Evolutionary conservation across 2,329 filamentous ascomycete species (phyloP), one percentile per base, ranked within the genome.

Genomic region (Calonectria pseudoreteaudii): DNA sequence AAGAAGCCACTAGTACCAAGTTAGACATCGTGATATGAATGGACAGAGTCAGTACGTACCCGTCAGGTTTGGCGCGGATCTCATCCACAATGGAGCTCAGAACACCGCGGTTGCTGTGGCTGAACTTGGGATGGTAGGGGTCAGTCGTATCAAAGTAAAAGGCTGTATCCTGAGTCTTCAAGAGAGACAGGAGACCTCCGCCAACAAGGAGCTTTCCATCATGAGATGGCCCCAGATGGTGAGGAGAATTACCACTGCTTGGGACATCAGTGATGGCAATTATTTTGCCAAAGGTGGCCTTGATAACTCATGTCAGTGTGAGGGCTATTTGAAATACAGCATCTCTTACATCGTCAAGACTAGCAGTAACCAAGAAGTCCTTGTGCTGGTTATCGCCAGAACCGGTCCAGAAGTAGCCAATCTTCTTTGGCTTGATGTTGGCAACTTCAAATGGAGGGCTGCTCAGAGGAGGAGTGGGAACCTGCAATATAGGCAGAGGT

Each of bases 321-420:
- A 28, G 47, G 11, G n/a, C 10, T 56, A 2, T 2, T 13, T 1
- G 14, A 6, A 34, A 2, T 4, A 6, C 36, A 0, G 11, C 16
- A 0, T 0, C 11, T 76, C 84, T 81, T 77, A 88, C 86, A 85
- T 92, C 90, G 75, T 92, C 90, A 6, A 92, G 86, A 80, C 87
- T 90, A 81, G 89, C 88, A 0, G 90, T 90, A 1, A 89, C 89
- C 53, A 92, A 81, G 81, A 92, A 92, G 76, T 92, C 88, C 80
- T 88, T 88, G 82, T 92, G 90, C 60, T 87, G 79, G 78, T 92
- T 92, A 78, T 92, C 90, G 44, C 89, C 91, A 41, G 91, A 86
- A 23, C 87, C 90, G 67, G 90, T 91, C 90, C 90, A 92, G 84
- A 92, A 92, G 82, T 92, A 92, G 0, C 90, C 91, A 80, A 92